Evolutionary conservation across 202 grass and related monocot genomes (phyloP), one percentile per base, ranked within the genome.

Genomic region (Saccharum hybrid): DNA sequence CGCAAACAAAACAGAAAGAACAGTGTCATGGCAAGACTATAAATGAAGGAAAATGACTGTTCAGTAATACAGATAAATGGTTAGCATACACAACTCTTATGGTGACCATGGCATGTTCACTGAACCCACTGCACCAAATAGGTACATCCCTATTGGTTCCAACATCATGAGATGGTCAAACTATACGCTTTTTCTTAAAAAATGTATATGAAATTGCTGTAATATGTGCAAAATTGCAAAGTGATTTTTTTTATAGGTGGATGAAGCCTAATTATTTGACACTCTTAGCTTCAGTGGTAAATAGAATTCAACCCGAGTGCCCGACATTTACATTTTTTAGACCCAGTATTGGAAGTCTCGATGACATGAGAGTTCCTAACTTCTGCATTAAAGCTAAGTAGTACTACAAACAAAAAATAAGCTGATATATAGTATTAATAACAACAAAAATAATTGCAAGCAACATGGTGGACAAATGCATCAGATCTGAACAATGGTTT

Each of bases 401-500:
- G 26, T 64, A 63, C 10, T 33, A 64, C 28, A 64, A 31, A 64
- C 11, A 63, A 31, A 63, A 46, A 72, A 15, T 48, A 30, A 48
- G 22, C 43, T 49, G 42, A 49, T 33, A 8, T 13, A 51, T 72
- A 60, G n/a, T 60, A 60, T 23, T 22, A 59, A 10, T 60, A 60
- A 11, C 38, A 31, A 64, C 61, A 64, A 69, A 45, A 43, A 70
- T 16, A 56, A 43, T 62, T 71, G 66, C 42, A 89, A 75, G 42
- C 37, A 80, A 76, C 11, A 52, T 43, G 13, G 54, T 70, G 12
- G 13, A 75, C 10, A 84, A 63, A 84, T 69, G 21, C 41, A 43
- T 75, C 69, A 74, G 19, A 72, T 23, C 49, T 51, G 37, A 72
- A 67, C 4, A 15, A 79, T 83, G 52, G 56, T 75, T 70, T 31